Percentiles rank a stretch among this genome's conserved stretches.
These are phyloP conservation scores for Aspergillus tanneri DNA, from an alignment of 2,329 filamentous ascomycete species.

Conservation along the genomic window DNA sequence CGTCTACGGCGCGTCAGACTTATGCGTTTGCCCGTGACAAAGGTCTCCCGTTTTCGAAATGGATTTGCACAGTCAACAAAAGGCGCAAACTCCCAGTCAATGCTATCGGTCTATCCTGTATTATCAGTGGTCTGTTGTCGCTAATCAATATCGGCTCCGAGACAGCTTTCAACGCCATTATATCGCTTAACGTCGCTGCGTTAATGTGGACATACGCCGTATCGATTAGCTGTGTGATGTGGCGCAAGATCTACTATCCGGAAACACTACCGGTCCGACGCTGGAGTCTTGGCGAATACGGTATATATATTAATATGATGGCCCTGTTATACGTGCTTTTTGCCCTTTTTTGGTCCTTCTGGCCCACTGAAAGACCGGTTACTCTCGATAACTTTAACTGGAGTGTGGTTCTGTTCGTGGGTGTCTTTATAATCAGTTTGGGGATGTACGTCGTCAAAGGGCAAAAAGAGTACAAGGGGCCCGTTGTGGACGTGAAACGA, in stretches of 20 bases:
- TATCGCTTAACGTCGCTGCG: constrained; percentile 49
- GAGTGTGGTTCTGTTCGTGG: constrained; percentile 48
- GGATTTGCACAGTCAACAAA: constrained; percentile 39
- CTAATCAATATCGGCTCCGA: constrained; percentile 54
- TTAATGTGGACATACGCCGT: constrained; percentile 53
- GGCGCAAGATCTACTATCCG: constrained; percentile 41
- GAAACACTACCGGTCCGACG: constrained; percentile 42
- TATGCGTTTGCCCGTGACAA: constrained; percentile 47
- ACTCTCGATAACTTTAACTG: constrained; percentile 50
- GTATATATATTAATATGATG: constrained; percentile 46
- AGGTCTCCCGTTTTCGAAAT: constrained; percentile 43
- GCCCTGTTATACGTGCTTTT: constrained; percentile 46
- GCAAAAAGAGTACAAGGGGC: constrained; percentile 32
- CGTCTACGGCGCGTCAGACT: constrained; percentile 42
- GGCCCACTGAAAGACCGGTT: constrained; percentile 43
- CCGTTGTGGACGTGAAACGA: constrained; percentile 23
- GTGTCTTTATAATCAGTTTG: constrained; percentile 40
- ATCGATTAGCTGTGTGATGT: constrained; percentile 48
- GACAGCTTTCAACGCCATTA: constrained; percentile 54
- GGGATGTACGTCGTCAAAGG: constrained; percentile 41
- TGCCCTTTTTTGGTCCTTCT: constrained; percentile 51
- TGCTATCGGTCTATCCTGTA: constrained; percentile 34
- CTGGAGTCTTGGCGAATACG: constrained; percentile 46
- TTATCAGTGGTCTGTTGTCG: constrained; percentile 40
- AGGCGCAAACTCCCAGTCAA: constrained; percentile 45